These are phyloP conservation scores for Neonectria punicea DNA, from an alignment of 2,329 filamentous ascomycete genomes.

Conservation along the genomic window DNA sequence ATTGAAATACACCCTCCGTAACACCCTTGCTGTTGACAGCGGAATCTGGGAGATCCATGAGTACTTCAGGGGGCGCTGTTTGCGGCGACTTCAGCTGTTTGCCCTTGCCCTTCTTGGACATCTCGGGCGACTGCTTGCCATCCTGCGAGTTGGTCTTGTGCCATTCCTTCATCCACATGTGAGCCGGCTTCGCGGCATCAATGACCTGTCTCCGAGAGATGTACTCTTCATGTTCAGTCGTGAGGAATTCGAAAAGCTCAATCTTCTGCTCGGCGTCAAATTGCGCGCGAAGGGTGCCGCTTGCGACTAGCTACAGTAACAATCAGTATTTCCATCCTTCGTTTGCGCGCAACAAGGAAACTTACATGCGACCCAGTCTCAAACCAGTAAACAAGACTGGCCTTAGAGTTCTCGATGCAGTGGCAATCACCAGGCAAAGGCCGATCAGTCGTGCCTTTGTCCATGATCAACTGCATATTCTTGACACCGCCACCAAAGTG, in stretches of 20 bases:
- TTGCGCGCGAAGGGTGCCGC: constrained; percentile 80
- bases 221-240: constrained; percentile 82
- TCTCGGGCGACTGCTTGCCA: constrained; percentile 69
- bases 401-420: constrained; percentile 79
- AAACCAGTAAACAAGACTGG: constrained; percentile 91
- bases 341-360: background rate
- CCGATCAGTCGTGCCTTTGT: constrained; percentile 69
- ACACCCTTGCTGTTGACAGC: constrained; percentile 69
- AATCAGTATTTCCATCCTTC: constrained; percentile 39
- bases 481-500: constrained; percentile 89
- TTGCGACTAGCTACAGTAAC: constrained; percentile 73
- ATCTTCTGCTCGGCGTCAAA: constrained; percentile 85
- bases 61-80: constrained; percentile 65
- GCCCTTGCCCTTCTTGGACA: constrained; percentile 73
- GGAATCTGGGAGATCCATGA: constrained; percentile 68
- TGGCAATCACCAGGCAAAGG: constrained; percentile 71
- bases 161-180: constrained; percentile 75
- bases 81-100: constrained; percentile 69
- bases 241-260: constrained; percentile 85
- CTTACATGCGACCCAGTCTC: constrained; percentile 83
- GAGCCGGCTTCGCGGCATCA: constrained; percentile 68
- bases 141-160: constrained; percentile 67
- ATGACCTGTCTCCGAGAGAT: constrained; percentile 76
- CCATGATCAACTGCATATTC: constrained; percentile 86
- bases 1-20: constrained; percentile 70